Conservation (phyloP, 129 eudicot species). For the Solidago caesia region DNA sequence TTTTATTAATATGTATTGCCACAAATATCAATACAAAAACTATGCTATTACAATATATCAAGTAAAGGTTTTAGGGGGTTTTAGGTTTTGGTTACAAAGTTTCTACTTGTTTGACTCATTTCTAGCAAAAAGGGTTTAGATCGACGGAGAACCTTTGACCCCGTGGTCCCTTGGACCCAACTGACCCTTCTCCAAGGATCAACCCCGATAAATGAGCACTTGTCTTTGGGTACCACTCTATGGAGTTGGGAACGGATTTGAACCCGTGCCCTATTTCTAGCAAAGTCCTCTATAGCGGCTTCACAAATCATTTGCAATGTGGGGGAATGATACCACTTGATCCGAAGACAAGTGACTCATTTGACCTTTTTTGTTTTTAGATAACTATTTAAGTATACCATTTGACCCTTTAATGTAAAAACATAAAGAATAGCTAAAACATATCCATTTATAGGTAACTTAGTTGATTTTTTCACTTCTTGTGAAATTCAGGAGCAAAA, state of each 20-base stretch:
- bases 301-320: no score
- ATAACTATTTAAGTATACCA: background rate
- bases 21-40: background rate
- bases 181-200: no score
- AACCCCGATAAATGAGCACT: no score
- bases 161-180: no score
- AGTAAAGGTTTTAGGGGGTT: background rate
- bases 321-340: no score
- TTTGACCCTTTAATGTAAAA: background rate
- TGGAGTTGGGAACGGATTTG: no score
- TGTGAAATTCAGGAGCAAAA: background rate
- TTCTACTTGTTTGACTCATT: background rate
- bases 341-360: background rate
- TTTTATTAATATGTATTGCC: no score
- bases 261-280: no score
- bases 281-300: no score
- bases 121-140: no score
- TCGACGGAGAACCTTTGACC: no score
- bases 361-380: background rate
- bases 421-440: background rate
- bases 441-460: background rate
- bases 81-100: background rate
- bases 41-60: background rate
- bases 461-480: background rate
- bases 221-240: no score